Base-by-base conservation (phyloP, 176 grass and related monocot genomes). In the Pharus latifolius region DNA sequence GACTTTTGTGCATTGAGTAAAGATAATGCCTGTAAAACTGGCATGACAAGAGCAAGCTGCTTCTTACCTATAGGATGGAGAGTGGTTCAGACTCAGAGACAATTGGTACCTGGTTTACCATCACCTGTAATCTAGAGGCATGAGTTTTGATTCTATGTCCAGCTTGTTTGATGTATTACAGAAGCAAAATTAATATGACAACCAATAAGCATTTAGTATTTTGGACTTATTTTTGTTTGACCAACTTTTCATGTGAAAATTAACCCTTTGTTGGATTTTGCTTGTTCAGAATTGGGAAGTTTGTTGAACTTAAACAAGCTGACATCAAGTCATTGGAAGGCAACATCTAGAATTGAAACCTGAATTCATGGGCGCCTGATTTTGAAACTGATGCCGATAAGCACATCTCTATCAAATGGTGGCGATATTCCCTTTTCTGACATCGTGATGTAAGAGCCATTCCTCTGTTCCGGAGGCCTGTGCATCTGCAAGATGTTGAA, bases 251-350 rank as follows among this genome's bases (percentile, higher is more conserved):
- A 24, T 37, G 17, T 37, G 65, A 16, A 47, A 48, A 49, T 32
- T 81, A 56, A 38, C 65, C 10, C 49, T 37, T 67, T 81, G 8
- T 49, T 67, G 3, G 61, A 69, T 87, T 59, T 22, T 63, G 63
- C 19, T 7, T 74, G 59, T 69, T 26, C 84, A 98, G 94, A 67
- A 74, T 93, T 33, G 87, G 94, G 47, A 98, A 88, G 67, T 86
- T 85, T 83, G 84, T 91, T 60, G 84, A 98, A 60, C 94, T 93
- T 33, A 87, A 90, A 81, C 81, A 80, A 77, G 57, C 94, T 59
- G 87, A 98, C 32, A 85, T 93, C 70, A 88, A 90, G 72, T 73
- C 88, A 72, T 26, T 98, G 63, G 89, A 93, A 71, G 75, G 49
- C 28, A 93, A 78, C 46, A 78, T 51, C 12, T 72, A 72, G 48